phyloP scores from a whole-genome alignment of 768 basidiomycete genomes.

The Mycena rebaudengoi region DNA sequence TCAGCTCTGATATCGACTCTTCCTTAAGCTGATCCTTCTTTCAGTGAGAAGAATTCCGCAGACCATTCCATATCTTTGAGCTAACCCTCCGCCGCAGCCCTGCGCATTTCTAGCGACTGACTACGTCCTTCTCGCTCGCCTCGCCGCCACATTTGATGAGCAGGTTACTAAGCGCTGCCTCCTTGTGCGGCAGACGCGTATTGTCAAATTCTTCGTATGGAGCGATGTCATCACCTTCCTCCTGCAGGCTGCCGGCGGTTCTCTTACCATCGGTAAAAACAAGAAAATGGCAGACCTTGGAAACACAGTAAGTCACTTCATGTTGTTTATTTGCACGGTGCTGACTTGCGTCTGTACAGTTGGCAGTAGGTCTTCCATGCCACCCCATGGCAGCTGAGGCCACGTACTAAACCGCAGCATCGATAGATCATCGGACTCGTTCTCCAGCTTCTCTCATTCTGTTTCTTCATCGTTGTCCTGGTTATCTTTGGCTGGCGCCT shows the following conservation, averaged over 20 bases:
- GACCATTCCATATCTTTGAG: neutral
- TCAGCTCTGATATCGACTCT: neutral
- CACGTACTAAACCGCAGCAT: too few species aligned
- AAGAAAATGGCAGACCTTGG: too few species aligned
- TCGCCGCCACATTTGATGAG: slow-evolving; percentile 43
- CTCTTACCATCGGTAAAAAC: slow-evolving; percentile 39
- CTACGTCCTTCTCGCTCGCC: slow-evolving; percentile 59
- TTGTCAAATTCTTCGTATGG: slow-evolving; percentile 57
- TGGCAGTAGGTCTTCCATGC: too few species aligned
- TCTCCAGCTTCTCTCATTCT: too few species aligned
- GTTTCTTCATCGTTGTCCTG: too few species aligned
- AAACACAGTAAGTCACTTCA: too few species aligned
- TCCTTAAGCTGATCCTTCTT: neutral
- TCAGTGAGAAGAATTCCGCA: neutral
- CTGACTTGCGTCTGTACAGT: too few species aligned
- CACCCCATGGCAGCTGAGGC: too few species aligned
- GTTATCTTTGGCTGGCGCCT: too few species aligned
- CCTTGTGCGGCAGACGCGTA: slow-evolving; percentile 43
- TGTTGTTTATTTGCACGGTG: too few species aligned
- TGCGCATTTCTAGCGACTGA: slow-evolving; percentile 65
- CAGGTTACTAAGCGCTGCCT: slow-evolving; percentile 48
- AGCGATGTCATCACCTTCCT: slow-evolving; percentile 61
- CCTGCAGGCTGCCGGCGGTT: slow-evolving; percentile 53
- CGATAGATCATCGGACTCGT: too few species aligned
- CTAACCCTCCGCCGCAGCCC: slow-evolving; percentile 43